Conservation (phyloP, 176 grass and related monocot genomes). For the Tuctoria greenei region DNA sequence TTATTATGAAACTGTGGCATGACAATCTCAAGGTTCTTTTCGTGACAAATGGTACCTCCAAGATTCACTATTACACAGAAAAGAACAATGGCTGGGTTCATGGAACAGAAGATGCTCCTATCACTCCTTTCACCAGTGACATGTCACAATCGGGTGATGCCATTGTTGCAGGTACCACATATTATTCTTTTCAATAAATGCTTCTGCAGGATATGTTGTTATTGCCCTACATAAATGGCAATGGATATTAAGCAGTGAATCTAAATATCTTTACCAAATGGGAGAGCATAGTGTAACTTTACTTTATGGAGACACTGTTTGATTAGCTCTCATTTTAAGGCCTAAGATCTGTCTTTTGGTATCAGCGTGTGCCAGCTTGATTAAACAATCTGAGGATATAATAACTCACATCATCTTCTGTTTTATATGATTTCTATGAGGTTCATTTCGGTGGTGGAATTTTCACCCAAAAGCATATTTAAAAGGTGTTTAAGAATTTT, state of each 20-base stretch:
- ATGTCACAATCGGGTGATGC: constrained; percentile 85
- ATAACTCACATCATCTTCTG: not conserved
- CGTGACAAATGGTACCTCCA: constrained; percentile 81
- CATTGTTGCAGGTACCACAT: constrained; percentile 73
- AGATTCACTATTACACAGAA: constrained; percentile 81
- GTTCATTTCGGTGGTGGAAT: not conserved
- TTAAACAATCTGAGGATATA: not conserved
- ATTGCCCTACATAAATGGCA: not conserved
- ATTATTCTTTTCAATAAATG: not conserved
- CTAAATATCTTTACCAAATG: not conserved
- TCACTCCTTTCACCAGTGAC: constrained; percentile 68
- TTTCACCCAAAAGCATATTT: too few species aligned
- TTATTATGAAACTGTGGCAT: constrained; percentile 69
- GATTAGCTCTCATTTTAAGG: not conserved
- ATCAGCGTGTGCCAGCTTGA: not conserved
- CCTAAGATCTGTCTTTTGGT: not conserved
- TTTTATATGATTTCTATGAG: constrained; percentile 6
- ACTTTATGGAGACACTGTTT: not conserved
- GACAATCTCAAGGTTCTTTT: constrained; percentile 74
- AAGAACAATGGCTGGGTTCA: constrained; percentile 55
- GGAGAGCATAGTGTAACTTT: not conserved
- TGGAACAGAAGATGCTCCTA: constrained; percentile 74
- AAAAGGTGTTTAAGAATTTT: too few species aligned
- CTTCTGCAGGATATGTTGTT: constrained; percentile 4
- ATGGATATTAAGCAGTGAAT: not conserved